Percentiles rank a stretch among this genome's conserved stretches.
Evolutionary conservation across 805 yeast genomes (phyloP).

Genomic region (Osmozyma mogii): DNA sequence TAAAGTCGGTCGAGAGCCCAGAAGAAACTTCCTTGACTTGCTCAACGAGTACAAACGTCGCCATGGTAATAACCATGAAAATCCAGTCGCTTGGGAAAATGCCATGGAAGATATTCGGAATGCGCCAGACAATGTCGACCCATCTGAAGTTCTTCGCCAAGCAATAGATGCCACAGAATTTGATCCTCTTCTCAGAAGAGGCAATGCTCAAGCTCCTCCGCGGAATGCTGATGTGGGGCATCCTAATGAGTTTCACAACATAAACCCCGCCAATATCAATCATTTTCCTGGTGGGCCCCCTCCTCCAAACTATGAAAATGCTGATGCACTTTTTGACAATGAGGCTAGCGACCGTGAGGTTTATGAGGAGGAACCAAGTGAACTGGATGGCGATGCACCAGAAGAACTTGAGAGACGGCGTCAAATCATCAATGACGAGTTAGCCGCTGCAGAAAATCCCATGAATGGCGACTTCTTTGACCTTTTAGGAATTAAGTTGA

Average conservation of each 20-base stretch:
- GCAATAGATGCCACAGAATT: no score
- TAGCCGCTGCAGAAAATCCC: slow-evolving; percentile 11
- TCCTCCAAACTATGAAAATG: no score
- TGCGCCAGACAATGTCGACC: no score
- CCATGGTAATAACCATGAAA: slow-evolving; percentile 13
- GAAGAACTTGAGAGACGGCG: slow-evolving; percentile 11
- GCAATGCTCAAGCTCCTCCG: no score
- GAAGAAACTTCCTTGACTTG: slow-evolving; percentile 32
- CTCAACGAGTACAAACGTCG: slow-evolving; percentile 20
- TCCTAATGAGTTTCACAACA: no score
- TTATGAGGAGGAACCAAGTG: neutral
- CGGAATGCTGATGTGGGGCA: no score
- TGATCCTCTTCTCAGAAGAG: no score
- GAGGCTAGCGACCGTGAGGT: slow-evolving; percentile 2
- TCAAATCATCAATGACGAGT: slow-evolving; percentile 9
- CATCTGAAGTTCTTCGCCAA: no score
- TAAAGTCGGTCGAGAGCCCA: slow-evolving; percentile 51
- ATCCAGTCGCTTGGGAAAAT: no score
- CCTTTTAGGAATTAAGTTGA: slow-evolving; percentile 27
- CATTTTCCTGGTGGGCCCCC: no score
- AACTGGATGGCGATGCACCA: slow-evolving; percentile 6
- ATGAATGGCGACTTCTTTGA: slow-evolving; percentile 22
- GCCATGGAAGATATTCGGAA: no score
- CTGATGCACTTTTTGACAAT: neutral
- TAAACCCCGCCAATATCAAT: no score